Percentiles rank a stretch among this genome's conserved stretches.
These are phyloP conservation scores for Alternaria arborescens DNA, from an alignment of 2,329 filamentous ascomycete genomes.

Conservation along the genomic window DNA sequence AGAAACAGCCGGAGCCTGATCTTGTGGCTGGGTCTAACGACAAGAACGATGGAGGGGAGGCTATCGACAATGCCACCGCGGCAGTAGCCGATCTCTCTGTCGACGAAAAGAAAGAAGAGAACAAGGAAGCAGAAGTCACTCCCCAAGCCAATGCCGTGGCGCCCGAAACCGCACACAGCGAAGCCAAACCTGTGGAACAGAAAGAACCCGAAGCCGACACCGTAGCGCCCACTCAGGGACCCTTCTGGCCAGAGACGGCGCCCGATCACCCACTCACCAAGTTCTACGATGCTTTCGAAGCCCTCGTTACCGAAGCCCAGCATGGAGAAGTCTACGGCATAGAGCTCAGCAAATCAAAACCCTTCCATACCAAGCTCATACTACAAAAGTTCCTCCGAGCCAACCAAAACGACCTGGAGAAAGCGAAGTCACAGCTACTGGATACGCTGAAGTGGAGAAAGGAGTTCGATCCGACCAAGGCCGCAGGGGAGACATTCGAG, in stretches of 20 bases:
- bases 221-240: conserved; percentile 20
- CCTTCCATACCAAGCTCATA: conserved; percentile 82
- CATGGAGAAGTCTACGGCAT: conserved; percentile 91
- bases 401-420: conserved; percentile 77
- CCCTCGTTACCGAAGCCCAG: conserved; percentile 64
- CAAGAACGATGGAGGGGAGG: conserved; percentile 25
- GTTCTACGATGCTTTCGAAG: conserved; percentile 66
- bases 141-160: neutral
- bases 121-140: conserved; percentile 21
- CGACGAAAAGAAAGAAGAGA: conserved; percentile 21
- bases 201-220: conserved; percentile 6
- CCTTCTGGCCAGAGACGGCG: conserved; percentile 48
- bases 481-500: conserved; percentile 69
- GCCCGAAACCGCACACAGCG: conserved; percentile 9
- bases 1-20: conserved; percentile 27
- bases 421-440: conserved; percentile 79
- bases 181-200: conserved; percentile 1
- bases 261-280: conserved; percentile 59
- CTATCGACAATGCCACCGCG: conserved; percentile 25
- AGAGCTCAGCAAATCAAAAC: conserved; percentile 60
- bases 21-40: conserved; percentile 23
- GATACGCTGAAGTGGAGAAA: conserved; percentile 86
- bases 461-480: conserved; percentile 73
- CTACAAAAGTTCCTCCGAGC: conserved; percentile 94
- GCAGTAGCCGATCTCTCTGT: conserved; percentile 29